Evolutionary conservation across 2,329 filamentous ascomycete species (phyloP).

Genomic region (Zopfia rhizophila): DNA sequence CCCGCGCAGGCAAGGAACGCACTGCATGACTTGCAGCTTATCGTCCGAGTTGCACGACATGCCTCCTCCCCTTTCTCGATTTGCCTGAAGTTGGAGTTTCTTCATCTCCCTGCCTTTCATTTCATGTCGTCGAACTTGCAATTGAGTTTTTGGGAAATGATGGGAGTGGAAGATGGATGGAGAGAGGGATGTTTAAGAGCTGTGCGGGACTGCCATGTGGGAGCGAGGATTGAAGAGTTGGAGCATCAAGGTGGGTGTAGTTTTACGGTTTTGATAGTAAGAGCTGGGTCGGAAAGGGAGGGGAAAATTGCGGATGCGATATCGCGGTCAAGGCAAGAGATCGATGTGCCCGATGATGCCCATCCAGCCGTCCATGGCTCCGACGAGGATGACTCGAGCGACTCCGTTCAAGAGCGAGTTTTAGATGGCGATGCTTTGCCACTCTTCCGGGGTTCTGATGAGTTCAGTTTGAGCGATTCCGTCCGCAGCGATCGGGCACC

Average conservation of each 20-base stretch:
- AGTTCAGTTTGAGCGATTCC: too few species aligned
- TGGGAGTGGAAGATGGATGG: conserved; percentile 21
- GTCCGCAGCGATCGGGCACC: too few species aligned
- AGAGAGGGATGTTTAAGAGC: conserved; percentile 18
- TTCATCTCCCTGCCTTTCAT: neutral
- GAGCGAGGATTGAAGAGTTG: conserved; percentile 21
- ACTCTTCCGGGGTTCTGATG: too few species aligned
- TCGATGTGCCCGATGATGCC: conserved; percentile 17
- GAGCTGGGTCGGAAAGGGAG: neutral
- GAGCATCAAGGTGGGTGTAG: conserved; percentile 36
- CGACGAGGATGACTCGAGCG: neutral
- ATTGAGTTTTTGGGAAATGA: conserved; percentile 27
- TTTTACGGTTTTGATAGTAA: conserved; percentile 25
- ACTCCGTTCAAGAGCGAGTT: neutral
- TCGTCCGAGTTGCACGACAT: conserved; percentile 2
- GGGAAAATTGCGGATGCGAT: neutral
- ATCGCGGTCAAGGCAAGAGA: neutral
- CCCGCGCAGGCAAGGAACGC: neutral
- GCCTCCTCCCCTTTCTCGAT: neutral
- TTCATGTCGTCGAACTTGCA: conserved; percentile 20
- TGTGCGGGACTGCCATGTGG: conserved; percentile 17
- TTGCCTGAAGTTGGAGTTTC: neutral
- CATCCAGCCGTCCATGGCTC: neutral
- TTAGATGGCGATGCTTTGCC: neutral
- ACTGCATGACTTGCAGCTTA: conserved; percentile 12